Percentiles rank a stretch among this genome's conserved stretches.
These are phyloP conservation scores for Suhomyces tanzawaensis DNA, from an alignment of 805 yeast species.

Conservation along the genomic window DNA sequence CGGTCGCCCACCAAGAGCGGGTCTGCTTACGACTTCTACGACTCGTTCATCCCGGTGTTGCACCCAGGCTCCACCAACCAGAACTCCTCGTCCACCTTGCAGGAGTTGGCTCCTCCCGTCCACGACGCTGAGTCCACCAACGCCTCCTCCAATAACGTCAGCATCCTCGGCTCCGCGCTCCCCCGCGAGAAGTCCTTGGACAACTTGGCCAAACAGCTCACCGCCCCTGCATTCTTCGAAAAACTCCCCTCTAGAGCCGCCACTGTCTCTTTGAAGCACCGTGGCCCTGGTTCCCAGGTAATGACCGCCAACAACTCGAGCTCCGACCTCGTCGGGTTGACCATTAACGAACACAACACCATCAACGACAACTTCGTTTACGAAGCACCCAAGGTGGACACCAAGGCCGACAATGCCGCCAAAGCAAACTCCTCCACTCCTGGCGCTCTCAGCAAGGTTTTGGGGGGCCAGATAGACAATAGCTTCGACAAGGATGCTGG, in stretches of 20 bases:
- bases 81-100: constrained; percentile 6
- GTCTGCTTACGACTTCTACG: constrained; percentile 43
- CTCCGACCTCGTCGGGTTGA: constrained; percentile 21
- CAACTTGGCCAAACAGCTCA: constrained; percentile 39
- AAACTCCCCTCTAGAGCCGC: constrained; percentile 37
- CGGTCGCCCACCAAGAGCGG: constrained; percentile 13
- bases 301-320: constrained; percentile 23
- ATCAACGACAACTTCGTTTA: constrained; percentile 34
- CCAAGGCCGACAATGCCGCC: constrained; percentile 1
- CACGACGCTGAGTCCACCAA: constrained; percentile 5
- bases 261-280: constrained; percentile 20
- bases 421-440: neutral
- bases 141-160: constrained; percentile 5
- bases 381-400: constrained; percentile 13
- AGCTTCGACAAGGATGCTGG: constrained; percentile 17
- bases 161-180: neutral
- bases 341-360: constrained; percentile 18
- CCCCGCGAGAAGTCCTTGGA: constrained; percentile 24
- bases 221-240: constrained; percentile 34
- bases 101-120: constrained; percentile 1
- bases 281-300: constrained; percentile 4
- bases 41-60: constrained; percentile 39
- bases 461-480: constrained; percentile 18
- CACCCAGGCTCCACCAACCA: constrained; percentile 17
- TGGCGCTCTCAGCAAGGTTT: neutral